Base-by-base conservation (phyloP, 768 basidiomycete species). In the Leccinellum rugosiceps region DNA sequence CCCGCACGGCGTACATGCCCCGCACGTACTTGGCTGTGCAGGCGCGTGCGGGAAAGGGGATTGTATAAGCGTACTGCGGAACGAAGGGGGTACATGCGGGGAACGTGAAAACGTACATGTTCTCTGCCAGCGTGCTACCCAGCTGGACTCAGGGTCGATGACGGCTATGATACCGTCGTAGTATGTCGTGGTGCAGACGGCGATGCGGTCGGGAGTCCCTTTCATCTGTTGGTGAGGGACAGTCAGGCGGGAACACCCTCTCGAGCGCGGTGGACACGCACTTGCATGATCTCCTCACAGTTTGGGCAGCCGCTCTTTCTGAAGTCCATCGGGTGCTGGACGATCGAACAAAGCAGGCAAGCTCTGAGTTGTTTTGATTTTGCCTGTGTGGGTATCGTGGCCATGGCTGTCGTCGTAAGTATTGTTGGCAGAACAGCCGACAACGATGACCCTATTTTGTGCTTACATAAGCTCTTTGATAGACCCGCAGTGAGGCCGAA, bases 41-140 rank as follows among this genome's bases (percentile, higher is more conserved):
- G 41, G 41, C 41, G 41, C 41, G 5, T 4, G n/a, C 38, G 11
- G 38, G 10, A 34, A 34, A 6, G 6, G 34, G 34, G 49, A 32
- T 50, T 26, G 34, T 13, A 15, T 62, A 28, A 61, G 50, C 23
- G n/a, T 13, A 56, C n/a, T 35, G 43, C 52, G 50, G 43, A 50
- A 23, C 45, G 43, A 52, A 31, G 25, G 25, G 11, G 31, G 30
- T 9, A 30, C 8, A 30, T n/a, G 15, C 17, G 30, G 9, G 4
- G 4, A 38, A 17, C 17, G 8, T n/a, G 17, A 11, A 41, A 19
- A 80, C 88, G 60, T 64, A 95, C 96, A 85, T 63, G 89, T 93
- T 70, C 96, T 77, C 73, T 99, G 95, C 94, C 95, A 99, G 63
- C 90, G 83, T 7, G 92, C 91, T 6, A 98, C 94, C 97, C 97